A percentile compares a stretch with the other conserved stretches of the same genome.
Evolutionary conservation across 139 green algal genomes (phyloP).

Genomic region (Limnomonas spitsbergensis): DNA sequence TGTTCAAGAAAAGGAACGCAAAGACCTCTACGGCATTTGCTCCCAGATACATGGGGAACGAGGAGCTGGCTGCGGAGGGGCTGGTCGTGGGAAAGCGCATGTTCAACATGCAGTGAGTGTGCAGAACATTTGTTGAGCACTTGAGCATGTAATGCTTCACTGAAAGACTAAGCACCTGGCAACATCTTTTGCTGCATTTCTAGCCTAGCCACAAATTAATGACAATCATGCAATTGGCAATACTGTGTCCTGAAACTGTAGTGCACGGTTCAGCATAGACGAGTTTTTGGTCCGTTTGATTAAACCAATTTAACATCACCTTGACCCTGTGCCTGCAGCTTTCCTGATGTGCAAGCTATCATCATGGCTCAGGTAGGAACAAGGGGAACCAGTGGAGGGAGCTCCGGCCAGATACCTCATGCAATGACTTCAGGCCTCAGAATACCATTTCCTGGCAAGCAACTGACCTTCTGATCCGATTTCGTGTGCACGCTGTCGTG

Average conservation of each 20-base stretch:
- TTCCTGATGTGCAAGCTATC: constrained; percentile 36
- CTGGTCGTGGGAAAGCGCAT: constrained; percentile 6
- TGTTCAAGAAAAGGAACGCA: too few species aligned
- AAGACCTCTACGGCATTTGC: too few species aligned
- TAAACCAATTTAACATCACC: not conserved
- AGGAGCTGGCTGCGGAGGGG: not conserved
- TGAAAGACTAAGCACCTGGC: not conserved
- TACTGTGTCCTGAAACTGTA: not conserved
- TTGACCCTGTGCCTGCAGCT: constrained; percentile 34
- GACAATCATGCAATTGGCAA: not conserved
- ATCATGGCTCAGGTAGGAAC: not conserved
- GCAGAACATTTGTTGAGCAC: not conserved
- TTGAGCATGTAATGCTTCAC: not conserved
- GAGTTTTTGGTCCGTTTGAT: not conserved
- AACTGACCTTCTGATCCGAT: too few species aligned
- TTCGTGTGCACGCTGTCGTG: too few species aligned
- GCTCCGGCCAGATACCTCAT: too few species aligned
- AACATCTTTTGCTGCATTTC: not conserved
- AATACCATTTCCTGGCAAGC: too few species aligned
- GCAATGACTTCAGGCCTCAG: too few species aligned
- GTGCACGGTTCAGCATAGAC: not conserved
- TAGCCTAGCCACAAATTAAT: not conserved
- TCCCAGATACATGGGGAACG: constrained; percentile 3
- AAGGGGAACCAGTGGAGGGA: too few species aligned
- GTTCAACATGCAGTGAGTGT: constrained; percentile 31